Base-by-base conservation (phyloP, 441 rosid species). In the Capsella rubella region DNA sequence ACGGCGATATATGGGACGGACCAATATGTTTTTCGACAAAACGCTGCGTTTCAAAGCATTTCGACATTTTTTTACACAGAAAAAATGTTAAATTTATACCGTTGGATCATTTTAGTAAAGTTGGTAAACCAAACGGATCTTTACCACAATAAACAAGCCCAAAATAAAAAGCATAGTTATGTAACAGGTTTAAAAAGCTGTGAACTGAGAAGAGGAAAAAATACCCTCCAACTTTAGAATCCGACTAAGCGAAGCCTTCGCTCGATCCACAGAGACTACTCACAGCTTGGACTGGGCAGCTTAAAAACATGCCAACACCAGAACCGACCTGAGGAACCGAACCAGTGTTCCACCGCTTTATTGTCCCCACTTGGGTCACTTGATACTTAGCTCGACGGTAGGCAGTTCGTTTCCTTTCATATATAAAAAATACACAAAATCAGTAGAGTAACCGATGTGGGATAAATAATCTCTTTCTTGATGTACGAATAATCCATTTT, bases 1-100 rank as follows among this genome's bases (percentile, higher is more conserved):
- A 82, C 10, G 91, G 91, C 9, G 95, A 94, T 39, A 21, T 21
- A 1, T 21, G 25, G 25, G 25, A 21, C 25, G 25, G 25, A 21
- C 25, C 25, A 21, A 21, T 21, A 21, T 21, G 25, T 21, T 21
- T 21, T 21, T 21, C 12, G 3, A 4, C 11, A 64, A 53, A 21
- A 63, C 54, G 53, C 39, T 28, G 67, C 39, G 67, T 64, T 43
- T 62, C 14, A 27, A 42, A 2, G 8, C 14, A 18, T 59, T 59
- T 59, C 8, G 4, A 7, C 25, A 21, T 15, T 8, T 32, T 34
- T 56, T 4, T 4, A 11, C 45, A 35, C 3, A 4, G 1, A 1
- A 14, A 28, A 21, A 21, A 21, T 0, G 25, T 21, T 3, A 14
- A 11, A 11, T 55, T 16, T 8, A 40, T 4, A 59, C 45, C 64